phyloP scores from a whole-genome alignment of 1,284 basidiomycete species.

The Papiliotrema laurentii region DNA sequence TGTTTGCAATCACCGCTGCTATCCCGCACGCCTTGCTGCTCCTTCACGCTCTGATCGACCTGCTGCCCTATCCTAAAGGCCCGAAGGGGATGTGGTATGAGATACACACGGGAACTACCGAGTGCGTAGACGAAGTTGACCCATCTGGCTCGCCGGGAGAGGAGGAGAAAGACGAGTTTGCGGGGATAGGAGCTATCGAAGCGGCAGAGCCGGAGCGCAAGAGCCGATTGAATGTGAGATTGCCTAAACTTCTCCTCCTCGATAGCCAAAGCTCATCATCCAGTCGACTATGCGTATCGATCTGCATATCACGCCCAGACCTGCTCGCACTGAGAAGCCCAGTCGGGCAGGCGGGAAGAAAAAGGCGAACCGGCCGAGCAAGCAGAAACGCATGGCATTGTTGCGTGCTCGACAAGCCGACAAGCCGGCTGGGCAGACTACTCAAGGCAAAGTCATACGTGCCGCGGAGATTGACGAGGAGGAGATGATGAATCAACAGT shows the following conservation, averaged over 20 bases:
- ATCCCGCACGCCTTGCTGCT: conserved; percentile 75
- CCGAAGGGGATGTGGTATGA: conserved; percentile 62
- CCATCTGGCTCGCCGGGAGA: conserved; percentile 7
- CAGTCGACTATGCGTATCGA: conserved; percentile 19
- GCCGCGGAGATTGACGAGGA: conserved; percentile 18
- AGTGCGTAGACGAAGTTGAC: conserved; percentile 69
- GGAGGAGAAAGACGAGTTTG: conserved; percentile 36
- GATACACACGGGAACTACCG: conserved; percentile 67
- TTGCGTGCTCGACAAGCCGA: background rate
- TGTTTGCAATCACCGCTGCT: conserved; percentile 80
- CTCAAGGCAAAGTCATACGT: background rate
- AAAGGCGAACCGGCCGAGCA: conserved; percentile 4
- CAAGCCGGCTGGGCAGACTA: conserved; percentile 1
- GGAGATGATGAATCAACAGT: conserved; percentile 15
- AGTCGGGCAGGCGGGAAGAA: background rate
- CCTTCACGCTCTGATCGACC: conserved; percentile 64
- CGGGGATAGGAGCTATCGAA: conserved; percentile 15
- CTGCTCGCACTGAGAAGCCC: conserved; percentile 2
- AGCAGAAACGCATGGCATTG: conserved; percentile 2
- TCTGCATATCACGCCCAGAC: conserved; percentile 18
- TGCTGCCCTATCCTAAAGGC: conserved; percentile 60
- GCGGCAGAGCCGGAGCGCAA: conserved; percentile 9
- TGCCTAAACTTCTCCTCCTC: conserved; percentile 1
- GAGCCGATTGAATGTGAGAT: conserved; percentile 8
- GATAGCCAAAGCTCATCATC: conserved; percentile 1